Evolutionary conservation across 192 early-diverging fungal genomes (phyloP).

Genomic region (Backusella morwellensis): DNA sequence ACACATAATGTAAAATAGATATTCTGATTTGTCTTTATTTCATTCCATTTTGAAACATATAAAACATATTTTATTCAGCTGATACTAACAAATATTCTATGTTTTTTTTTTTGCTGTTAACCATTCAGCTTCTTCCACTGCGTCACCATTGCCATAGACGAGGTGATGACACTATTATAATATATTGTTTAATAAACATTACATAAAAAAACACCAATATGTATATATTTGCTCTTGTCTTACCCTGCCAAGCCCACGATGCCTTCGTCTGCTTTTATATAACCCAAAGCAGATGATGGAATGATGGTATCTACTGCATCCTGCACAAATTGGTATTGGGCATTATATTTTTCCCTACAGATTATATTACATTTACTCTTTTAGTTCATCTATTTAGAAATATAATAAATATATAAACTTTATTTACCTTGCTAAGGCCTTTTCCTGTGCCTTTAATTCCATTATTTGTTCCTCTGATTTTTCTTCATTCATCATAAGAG

Average conservation of each 20-base stretch:
- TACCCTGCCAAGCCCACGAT: constrained; percentile 67
- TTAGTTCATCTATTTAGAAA: neutral
- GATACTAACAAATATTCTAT: neutral
- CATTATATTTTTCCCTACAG: constrained; percentile 54
- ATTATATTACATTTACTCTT: neutral
- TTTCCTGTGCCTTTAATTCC: constrained; percentile 36
- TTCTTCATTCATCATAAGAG: constrained; percentile 17
- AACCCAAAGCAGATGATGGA: constrained; percentile 60
- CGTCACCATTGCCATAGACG: constrained; percentile 59
- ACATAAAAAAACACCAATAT: neutral
- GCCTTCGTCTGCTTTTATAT: constrained; percentile 62
- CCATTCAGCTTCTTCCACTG: constrained; percentile 52
- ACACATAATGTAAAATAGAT: neutral
- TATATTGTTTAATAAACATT: neutral
- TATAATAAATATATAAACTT: neutral
- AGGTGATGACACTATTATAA: constrained; percentile 53
- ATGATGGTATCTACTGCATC: constrained; percentile 70
- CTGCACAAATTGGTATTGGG: constrained; percentile 53
- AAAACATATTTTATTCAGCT: neutral
- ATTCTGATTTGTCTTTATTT: neutral
- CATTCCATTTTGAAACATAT: constrained; percentile 1
- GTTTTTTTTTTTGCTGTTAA: neutral
- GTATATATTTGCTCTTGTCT: neutral
- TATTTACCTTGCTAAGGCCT: constrained; percentile 41
- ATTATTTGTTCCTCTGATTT: constrained; percentile 24